These are phyloP conservation scores for Cryptococcus wingfieldii DNA, from an alignment of 1,284 basidiomycete species.

Conservation along the genomic window DNA sequence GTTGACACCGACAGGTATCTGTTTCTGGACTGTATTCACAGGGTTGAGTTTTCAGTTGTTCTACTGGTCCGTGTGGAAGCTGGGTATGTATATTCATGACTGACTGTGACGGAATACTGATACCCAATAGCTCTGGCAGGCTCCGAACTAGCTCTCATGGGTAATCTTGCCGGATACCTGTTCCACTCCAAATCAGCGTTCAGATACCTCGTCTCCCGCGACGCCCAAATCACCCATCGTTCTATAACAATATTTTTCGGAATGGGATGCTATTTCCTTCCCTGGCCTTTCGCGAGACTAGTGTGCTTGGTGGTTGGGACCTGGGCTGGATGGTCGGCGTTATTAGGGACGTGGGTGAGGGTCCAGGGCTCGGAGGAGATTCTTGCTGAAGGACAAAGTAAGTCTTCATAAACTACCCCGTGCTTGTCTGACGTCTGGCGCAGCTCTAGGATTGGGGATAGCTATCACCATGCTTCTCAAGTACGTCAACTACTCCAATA, in stretches of 20 bases:
- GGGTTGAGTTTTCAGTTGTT: slow-evolving; percentile 78
- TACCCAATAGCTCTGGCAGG: slow-evolving; percentile 53
- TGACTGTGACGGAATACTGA: neutral
- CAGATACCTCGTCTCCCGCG: slow-evolving; percentile 52
- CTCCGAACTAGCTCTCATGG: slow-evolving; percentile 66
- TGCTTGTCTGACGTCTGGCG: neutral
- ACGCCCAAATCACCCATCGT: slow-evolving; percentile 55
- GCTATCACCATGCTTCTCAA: slow-evolving; percentile 67
- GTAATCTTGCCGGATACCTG: slow-evolving; percentile 61
- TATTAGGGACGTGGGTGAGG: slow-evolving; percentile 59
- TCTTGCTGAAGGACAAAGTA: slow-evolving; percentile 55
- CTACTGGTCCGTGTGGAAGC: slow-evolving; percentile 87
- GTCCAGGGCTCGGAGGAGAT: slow-evolving; percentile 51
- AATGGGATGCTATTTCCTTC: slow-evolving; percentile 59
- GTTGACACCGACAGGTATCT: slow-evolving; percentile 58
- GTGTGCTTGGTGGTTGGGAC: slow-evolving; percentile 59
- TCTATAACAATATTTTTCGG: slow-evolving; percentile 57
- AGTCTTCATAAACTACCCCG: slow-evolving; percentile 28
- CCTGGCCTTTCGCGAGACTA: slow-evolving; percentile 58
- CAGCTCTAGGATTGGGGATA: slow-evolving; percentile 67
- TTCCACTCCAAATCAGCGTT: slow-evolving; percentile 54
- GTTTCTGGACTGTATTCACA: slow-evolving; percentile 85
- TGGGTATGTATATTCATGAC: slow-evolving; percentile 54
- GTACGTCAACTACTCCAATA: slow-evolving; percentile 72
- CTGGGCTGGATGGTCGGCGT: slow-evolving; percentile 54